Evolutionary conservation across 805 yeast genomes (phyloP), one percentile per base, ranked within the genome.

Genomic region (Candida ortonii): DNA sequence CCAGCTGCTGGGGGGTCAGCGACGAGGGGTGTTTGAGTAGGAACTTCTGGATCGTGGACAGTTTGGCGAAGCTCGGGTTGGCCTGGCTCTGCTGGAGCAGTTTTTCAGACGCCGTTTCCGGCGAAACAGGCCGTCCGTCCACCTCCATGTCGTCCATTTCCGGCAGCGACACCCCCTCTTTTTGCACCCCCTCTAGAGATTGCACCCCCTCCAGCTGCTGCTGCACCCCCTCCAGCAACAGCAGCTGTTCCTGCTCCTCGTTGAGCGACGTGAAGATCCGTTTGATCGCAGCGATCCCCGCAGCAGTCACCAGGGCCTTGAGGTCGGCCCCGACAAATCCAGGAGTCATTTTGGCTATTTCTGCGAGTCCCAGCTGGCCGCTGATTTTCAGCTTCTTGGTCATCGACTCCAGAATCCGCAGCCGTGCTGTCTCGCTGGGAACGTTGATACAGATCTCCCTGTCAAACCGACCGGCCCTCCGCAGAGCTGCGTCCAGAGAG

Each of bases 321-420:
- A 93, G 70, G 67, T 93, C 98, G 1, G 98, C 98, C 33, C 97
- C 98, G 2, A 93, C 98, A 60, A 79, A 93, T 11, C 98, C 98
- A 0, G 98, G 97, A 0, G 98, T 93, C 66, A 85, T 66, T 53
- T 89, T 89, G 2, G 97, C 96, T 32, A 93, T 67, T 41, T 73
- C 72, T 27, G 62, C 53, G 56, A 77, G 85, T 47, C 89, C 87
- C 46, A 90, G 76, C 21, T 65, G 73, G 3, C 85, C 89, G 30
- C 76, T 76, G 25, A 87, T 65, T 50, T 81, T 78, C 46, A 93
- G 66, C 18, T 65, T 66, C 16, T 68, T 56, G 1, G 93, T 78
- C 82, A 88, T 82, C 17, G 93, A 73, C 49, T 73, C 66, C 46
- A 93, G 63, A 36, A 93, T 93, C 25, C 80, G 74, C 36, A 77